Evolutionary conservation across 257 asterid species (phyloP).

Genomic region (Prunella vulgaris): DNA sequence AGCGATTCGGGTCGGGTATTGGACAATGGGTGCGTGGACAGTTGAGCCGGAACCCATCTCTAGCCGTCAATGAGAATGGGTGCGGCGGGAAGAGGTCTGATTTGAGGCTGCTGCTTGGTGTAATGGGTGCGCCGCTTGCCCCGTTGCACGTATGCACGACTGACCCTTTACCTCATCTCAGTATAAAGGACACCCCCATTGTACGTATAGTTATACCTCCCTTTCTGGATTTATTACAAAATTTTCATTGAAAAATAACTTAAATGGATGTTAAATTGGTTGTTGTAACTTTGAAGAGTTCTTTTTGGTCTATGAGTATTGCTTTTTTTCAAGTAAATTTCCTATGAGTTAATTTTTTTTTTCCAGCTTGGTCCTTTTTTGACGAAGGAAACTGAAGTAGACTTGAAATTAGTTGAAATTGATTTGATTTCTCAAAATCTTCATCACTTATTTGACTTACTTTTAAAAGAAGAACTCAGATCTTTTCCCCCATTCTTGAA

Average conservation of each 20-base stretch:
- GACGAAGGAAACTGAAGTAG: not conserved
- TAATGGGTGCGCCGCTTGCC: slow-evolving; percentile 94
- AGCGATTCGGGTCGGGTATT: slow-evolving; percentile 54
- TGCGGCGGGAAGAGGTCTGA: slow-evolving; percentile 58
- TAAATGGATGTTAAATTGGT: not conserved
- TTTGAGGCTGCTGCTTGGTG: slow-evolving; percentile 85
- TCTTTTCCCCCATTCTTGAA: not conserved
- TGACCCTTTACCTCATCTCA: slow-evolving; percentile 90
- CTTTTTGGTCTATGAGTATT: not conserved
- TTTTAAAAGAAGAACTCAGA: not conserved
- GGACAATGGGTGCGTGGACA: slow-evolving; percentile 78
- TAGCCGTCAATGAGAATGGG: slow-evolving; percentile 39
- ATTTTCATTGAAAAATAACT: not conserved
- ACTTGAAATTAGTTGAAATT: slow-evolving; percentile 5
- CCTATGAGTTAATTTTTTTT: no score
- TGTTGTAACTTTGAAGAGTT: no score
- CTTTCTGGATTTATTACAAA: not conserved
- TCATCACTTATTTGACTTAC: no score
- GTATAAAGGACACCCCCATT: slow-evolving; percentile 86
- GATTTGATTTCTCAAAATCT: slow-evolving; percentile 8
- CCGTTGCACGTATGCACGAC: slow-evolving; percentile 80
- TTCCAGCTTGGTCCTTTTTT: no score
- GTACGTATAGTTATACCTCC: slow-evolving; percentile 31
- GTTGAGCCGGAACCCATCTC: slow-evolving; percentile 58
- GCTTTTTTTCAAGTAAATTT: no score